phyloP scores from a whole-genome alignment of 2,329 filamentous ascomycete species.

The Trichophyton equinum region DNA sequence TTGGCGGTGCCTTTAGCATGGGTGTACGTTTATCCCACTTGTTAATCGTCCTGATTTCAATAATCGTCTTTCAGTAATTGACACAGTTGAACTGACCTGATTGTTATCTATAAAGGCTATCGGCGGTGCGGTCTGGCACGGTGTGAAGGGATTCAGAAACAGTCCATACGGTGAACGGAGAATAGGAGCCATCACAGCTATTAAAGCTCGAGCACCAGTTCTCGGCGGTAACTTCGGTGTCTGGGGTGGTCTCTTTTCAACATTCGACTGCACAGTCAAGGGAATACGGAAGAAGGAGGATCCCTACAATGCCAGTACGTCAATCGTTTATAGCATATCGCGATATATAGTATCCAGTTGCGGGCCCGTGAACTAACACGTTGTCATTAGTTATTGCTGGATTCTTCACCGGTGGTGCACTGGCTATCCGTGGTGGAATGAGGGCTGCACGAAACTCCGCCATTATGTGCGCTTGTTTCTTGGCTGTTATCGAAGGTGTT shows the following conservation, averaged over 20 bases:
- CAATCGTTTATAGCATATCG: not conserved
- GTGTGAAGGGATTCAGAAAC: conserved; percentile 87
- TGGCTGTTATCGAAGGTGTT: conserved; percentile 94
- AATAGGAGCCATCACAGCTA: conserved; percentile 89
- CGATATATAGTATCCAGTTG: not conserved
- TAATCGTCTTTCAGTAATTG: conserved; percentile 4
- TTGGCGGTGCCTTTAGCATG: conserved; percentile 94
- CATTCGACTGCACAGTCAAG: conserved; percentile 94
- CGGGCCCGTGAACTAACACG: not conserved
- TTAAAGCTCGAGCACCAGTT: conserved; percentile 93
- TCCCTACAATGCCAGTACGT: conserved; percentile 77
- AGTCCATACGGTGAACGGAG: conserved; percentile 84
- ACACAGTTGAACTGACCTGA: not conserved
- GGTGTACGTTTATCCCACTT: conserved; percentile 52
- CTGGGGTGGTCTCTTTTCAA: conserved; percentile 92
- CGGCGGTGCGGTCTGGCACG: conserved; percentile 83
- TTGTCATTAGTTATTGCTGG: conserved; percentile 63
- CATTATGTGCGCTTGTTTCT: conserved; percentile 85
- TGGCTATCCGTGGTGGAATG: conserved; percentile 82
- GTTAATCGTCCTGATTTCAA: not conserved
- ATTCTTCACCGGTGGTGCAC: conserved; percentile 86
- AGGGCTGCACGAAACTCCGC: conserved; percentile 89
- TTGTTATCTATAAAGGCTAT: conserved; percentile 43
- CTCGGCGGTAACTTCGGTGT: conserved; percentile 96
- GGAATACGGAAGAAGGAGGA: conserved; percentile 92